Base-by-base conservation (phyloP, 805 yeast species). In the Brettanomyces sp. region DNA sequence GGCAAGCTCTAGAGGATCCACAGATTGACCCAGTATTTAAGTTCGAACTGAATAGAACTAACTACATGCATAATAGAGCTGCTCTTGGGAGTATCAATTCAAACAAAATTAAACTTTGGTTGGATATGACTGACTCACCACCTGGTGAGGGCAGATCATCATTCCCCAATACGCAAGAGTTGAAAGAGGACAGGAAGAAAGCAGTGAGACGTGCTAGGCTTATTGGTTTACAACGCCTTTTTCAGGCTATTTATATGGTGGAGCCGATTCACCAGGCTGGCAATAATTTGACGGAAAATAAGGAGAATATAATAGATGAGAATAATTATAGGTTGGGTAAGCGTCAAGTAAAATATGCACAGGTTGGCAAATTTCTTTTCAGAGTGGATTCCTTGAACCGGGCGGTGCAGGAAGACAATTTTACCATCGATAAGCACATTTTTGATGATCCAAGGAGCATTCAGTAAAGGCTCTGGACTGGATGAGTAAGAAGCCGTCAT, bases 71-170 rank as follows among this genome's bases (percentile, higher is more conserved):
- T 8, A 48, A 48, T 43, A 23, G 43, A 13, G 33, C 42, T 12
- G 38, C 40, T 4, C 47, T 51, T 3, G 47, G 44, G 39, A 49
- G 45, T 28, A 24, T 55, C 18, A 51, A 43, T 21, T 55, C 60
- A 23, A 55, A 53, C 30, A 61, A 54, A 28, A 53, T 56, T 5
- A 53, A 57, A 43, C 48, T 57, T 23, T 62, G 67, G 66, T 48
- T 52, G 11, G 61, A 57, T 13, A 40, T 62, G 36, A 59, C 60
- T 39, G 60, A 56, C 45, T 57, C 63, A 1, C 85, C 84, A 1
- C 80, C 80, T 0, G 84, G 84, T 1, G 78, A 72, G 59, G 79
- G 76, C 50, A 60, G 77, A 36, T 65, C 79, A 23, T 85, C 77
- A 44, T 79, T 81, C 50, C 83, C 85, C 0, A 64, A 62, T 4